Evolutionary conservation across 2,329 filamentous ascomycete species (phyloP).

Genomic region (Pseudogymnoascus sp.): DNA sequence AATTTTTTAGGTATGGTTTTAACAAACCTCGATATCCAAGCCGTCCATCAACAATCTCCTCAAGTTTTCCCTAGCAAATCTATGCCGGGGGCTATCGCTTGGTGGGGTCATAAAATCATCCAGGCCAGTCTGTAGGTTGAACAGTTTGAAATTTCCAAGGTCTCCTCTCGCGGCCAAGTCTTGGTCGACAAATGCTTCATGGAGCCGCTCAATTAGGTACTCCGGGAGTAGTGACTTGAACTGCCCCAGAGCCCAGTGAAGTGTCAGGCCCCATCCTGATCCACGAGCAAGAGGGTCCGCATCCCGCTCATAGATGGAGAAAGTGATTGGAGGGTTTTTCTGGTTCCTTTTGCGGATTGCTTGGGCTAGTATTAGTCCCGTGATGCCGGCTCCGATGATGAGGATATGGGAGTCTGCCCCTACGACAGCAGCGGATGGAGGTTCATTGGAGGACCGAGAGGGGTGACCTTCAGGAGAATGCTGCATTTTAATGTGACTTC

Average conservation of each 20-base stretch:
- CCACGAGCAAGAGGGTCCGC: slow-evolving; percentile 17
- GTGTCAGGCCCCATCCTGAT: slow-evolving; percentile 27
- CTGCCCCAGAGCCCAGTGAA: slow-evolving; percentile 18
- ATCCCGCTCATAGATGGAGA: slow-evolving; percentile 34
- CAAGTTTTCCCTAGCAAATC: slow-evolving; percentile 28
- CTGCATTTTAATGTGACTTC: background rate
- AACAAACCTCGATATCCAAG: slow-evolving; percentile 26
- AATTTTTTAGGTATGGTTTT: background rate
- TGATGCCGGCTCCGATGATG: slow-evolving; percentile 28
- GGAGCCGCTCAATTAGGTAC: slow-evolving; percentile 35
- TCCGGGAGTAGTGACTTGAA: slow-evolving; percentile 43
- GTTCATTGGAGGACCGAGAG: background rate
- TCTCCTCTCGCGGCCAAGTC: slow-evolving; percentile 37
- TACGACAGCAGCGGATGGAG: background rate
- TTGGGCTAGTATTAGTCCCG: slow-evolving; percentile 27
- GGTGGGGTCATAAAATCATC: slow-evolving; percentile 27
- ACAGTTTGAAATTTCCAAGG: slow-evolving; percentile 43
- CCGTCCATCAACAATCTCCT: slow-evolving; percentile 28
- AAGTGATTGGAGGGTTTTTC: slow-evolving; percentile 21
- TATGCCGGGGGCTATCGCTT: slow-evolving; percentile 25
- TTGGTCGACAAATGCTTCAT: slow-evolving; percentile 43
- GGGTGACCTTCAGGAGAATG: background rate
- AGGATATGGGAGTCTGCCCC: slow-evolving; percentile 16
- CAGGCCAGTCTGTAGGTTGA: slow-evolving; percentile 44
- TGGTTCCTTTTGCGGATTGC: slow-evolving; percentile 13